These are phyloP conservation scores for Gillenia trifoliata DNA, from an alignment of 306 rosid species.

Conservation along the genomic window DNA sequence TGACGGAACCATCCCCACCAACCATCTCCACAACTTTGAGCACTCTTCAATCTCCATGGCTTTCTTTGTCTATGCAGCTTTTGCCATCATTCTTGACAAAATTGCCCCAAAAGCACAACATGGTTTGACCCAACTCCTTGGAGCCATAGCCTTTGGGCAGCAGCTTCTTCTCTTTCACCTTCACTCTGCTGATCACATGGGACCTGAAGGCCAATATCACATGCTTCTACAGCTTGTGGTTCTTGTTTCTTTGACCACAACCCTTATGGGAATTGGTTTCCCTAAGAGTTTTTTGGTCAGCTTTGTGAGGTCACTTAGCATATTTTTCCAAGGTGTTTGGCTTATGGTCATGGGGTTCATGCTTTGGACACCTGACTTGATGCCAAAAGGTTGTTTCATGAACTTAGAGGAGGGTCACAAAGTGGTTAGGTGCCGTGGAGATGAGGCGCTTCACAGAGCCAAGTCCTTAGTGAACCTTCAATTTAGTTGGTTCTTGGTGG, in stretches of 20 bases:
- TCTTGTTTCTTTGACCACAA: slow-evolving; percentile 32
- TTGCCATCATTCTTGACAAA: slow-evolving; percentile 48
- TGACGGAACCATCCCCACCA: slow-evolving; percentile 71
- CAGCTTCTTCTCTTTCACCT: slow-evolving; percentile 69
- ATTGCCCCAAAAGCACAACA: not conserved
- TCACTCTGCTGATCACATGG: slow-evolving; percentile 74
- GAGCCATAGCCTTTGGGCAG: slow-evolving; percentile 55
- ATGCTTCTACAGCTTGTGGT: slow-evolving; percentile 46
- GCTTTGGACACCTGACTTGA: slow-evolving; percentile 64
- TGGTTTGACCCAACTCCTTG: slow-evolving; percentile 52
- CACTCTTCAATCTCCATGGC: slow-evolving; percentile 65
- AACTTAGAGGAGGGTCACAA: slow-evolving; percentile 49
- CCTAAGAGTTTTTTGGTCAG: slow-evolving; percentile 49
- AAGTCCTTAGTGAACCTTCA: slow-evolving; percentile 49
- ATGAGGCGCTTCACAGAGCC: slow-evolving; percentile 57
- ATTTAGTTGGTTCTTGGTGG: slow-evolving; percentile 67
- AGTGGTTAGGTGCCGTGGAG: slow-evolving; percentile 49
- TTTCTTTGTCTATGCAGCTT: slow-evolving; percentile 49
- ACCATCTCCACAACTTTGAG: slow-evolving; percentile 85
- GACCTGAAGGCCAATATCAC: slow-evolving; percentile 87
- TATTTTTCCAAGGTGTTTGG: slow-evolving; percentile 73
- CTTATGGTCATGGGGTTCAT: slow-evolving; percentile 55
- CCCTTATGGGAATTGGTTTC: slow-evolving; percentile 50
- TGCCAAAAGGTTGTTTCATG: slow-evolving; percentile 63
- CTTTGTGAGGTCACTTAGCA: slow-evolving; percentile 56